A percentile compares a stretch with the other conserved stretches of the same genome.
Conservation (phyloP, 2,329 filamentous ascomycete species). For the Lasiodiplodia sp. region DNA sequence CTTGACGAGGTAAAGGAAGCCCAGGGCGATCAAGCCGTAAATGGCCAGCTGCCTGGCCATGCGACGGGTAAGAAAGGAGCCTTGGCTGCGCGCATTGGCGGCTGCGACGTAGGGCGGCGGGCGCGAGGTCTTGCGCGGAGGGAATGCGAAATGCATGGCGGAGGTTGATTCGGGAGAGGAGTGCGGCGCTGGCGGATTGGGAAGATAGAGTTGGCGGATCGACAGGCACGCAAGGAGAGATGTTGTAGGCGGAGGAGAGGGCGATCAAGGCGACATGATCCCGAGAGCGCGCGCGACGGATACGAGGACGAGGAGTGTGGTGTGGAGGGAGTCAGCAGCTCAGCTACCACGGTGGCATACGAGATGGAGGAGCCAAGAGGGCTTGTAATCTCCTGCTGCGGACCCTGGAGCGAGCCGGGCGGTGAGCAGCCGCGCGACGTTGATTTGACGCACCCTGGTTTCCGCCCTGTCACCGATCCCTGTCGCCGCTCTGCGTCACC, state of each 20-base stretch:
- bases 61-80: slow-evolving; percentile 63
- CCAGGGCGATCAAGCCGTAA: slow-evolving; percentile 61
- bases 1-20: slow-evolving; percentile 66
- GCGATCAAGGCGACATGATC: slow-evolving; percentile 23
- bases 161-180: slow-evolving; percentile 18
- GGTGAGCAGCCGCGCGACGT: neutral
- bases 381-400: slow-evolving; percentile 10
- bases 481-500: slow-evolving; percentile 11
- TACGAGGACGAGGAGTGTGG: neutral
- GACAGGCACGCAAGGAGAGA: slow-evolving; percentile 29
- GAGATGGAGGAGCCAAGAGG: slow-evolving; percentile 2
- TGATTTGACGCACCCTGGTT: neutral
- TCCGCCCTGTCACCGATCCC: neutral
- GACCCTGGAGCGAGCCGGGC: slow-evolving; percentile 16
- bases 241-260: neutral
- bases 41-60: slow-evolving; percentile 67
- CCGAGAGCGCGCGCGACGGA: neutral
- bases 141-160: slow-evolving; percentile 88
- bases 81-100: slow-evolving; percentile 58
- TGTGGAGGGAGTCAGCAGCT: neutral
- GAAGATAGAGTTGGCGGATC: slow-evolving; percentile 16
- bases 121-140: slow-evolving; percentile 82
- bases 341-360: slow-evolving; percentile 26
- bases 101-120: slow-evolving; percentile 70
- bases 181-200: slow-evolving; percentile 6